These are phyloP conservation scores for Lactarius deliciosus DNA, from an alignment of 768 basidiomycete genomes.

Conservation along the genomic window DNA sequence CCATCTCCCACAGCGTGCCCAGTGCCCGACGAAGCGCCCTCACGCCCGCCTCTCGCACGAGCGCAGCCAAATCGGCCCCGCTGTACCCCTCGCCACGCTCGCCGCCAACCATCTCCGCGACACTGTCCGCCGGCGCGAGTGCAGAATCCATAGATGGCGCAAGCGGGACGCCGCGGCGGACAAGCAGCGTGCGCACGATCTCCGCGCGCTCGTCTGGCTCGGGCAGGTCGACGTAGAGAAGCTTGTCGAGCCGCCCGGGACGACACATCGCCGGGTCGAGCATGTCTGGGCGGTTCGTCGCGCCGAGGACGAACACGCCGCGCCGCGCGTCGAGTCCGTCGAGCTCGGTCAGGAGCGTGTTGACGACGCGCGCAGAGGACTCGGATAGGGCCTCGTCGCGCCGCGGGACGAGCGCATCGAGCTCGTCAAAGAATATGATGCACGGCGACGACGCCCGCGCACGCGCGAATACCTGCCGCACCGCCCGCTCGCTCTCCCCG, in stretches of 20 bases:
- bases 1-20: constrained; percentile 66
- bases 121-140: constrained; percentile 34
- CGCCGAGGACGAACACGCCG: constrained; percentile 89
- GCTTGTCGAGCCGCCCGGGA: constrained; percentile 89
- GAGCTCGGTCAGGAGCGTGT: constrained; percentile 84
- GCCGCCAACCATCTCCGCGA: constrained; percentile 48
- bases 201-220: constrained; percentile 70
- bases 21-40: constrained; percentile 69
- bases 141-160: constrained; percentile 30
- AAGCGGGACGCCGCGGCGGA: constrained; percentile 61
- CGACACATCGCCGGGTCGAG: constrained; percentile 97
- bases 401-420: constrained; percentile 88
- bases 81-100: constrained; percentile 82
- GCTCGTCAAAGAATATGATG: too few species aligned
- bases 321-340: constrained; percentile 69
- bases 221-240: constrained; percentile 91
- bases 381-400: constrained; percentile 88
- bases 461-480: too few species aligned
- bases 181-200: constrained; percentile 72
- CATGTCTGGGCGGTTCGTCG: constrained; percentile 95
- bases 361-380: constrained; percentile 89
- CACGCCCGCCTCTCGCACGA: constrained; percentile 89
- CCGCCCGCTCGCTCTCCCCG: too few species aligned
- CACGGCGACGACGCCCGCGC: too few species aligned
- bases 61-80: constrained; percentile 85